A percentile compares a stretch with the other conserved stretches of the same genome.
Conservation (phyloP, 2,329 filamentous ascomycete species). For the Aspergillus pseudotamarii region DNA sequence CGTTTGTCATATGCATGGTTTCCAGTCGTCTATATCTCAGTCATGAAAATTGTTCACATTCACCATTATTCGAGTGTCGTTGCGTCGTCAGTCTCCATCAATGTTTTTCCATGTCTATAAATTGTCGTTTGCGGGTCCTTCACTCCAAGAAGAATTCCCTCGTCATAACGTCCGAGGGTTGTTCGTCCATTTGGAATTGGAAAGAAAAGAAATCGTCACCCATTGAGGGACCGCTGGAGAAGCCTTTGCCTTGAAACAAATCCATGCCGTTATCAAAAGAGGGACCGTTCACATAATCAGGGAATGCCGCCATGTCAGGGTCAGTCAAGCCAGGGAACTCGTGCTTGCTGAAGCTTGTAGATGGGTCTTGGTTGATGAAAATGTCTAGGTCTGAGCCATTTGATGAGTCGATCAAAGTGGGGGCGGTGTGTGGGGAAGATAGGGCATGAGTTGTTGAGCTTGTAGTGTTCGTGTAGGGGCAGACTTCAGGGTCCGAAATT, state of each 20-base stretch:
- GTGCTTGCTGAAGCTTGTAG: slow-evolving; percentile 30
- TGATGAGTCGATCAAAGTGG: slow-evolving; percentile 38
- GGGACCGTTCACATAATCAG: slow-evolving; percentile 37
- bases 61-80: slow-evolving; percentile 20
- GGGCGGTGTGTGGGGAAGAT: slow-evolving; percentile 41
- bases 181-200: slow-evolving; percentile 42
- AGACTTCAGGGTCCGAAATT: slow-evolving; percentile 30
- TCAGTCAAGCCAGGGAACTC: slow-evolving; percentile 35
- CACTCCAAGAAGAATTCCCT: slow-evolving; percentile 29
- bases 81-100: slow-evolving; percentile 20
- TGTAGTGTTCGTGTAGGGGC: slow-evolving; percentile 33
- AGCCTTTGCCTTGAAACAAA: slow-evolving; percentile 36
- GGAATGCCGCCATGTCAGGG: slow-evolving; percentile 34
- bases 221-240: slow-evolving; percentile 26
- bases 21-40: slow-evolving; percentile 25
- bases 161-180: slow-evolving; percentile 26
- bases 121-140: not conserved
- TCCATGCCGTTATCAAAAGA: slow-evolving; percentile 38
- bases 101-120: slow-evolving; percentile 2
- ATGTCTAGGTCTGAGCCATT: slow-evolving; percentile 43
- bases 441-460: slow-evolving; percentile 34
- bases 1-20: slow-evolving; percentile 21
- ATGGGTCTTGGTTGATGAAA: slow-evolving; percentile 41
- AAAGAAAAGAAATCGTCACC: slow-evolving; percentile 41
- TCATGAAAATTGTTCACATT: slow-evolving; percentile 24